phyloP scores from a whole-genome alignment of 805 yeast species.

The Candida awuae region DNA sequence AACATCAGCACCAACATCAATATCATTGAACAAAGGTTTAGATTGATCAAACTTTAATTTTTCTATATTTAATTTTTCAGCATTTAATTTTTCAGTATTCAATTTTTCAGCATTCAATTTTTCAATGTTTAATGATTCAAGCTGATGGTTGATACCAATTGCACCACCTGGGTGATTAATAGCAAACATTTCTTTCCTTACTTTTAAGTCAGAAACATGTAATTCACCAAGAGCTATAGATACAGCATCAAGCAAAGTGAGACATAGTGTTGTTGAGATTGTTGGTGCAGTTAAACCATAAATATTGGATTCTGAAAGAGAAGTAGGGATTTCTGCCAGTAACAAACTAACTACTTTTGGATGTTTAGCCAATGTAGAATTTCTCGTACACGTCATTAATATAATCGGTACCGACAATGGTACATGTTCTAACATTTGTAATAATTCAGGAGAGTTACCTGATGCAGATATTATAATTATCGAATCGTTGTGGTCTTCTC shows the following conservation, averaged over 20 bases:
- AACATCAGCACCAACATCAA: no score
- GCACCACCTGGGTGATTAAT: slow-evolving; percentile 88
- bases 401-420: slow-evolving; percentile 46
- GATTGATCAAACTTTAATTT: no score
- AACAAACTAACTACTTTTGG: slow-evolving; percentile 45
- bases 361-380: slow-evolving; percentile 46
- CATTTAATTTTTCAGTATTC: neutral
- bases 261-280: slow-evolving; percentile 67
- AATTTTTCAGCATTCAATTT: neutral
- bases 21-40: no score
- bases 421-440: slow-evolving; percentile 49
- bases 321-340: slow-evolving; percentile 53
- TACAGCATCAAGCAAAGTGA: slow-evolving; percentile 72
- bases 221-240: slow-evolving; percentile 66
- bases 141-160: slow-evolving; percentile 47
- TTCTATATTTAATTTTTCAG: neutral
- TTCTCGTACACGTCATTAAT: slow-evolving; percentile 53
- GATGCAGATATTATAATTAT: slow-evolving; percentile 66
- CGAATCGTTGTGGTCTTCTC: slow-evolving; percentile 46
- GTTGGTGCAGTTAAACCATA: slow-evolving; percentile 89
- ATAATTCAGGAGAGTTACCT: slow-evolving; percentile 75
- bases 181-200: slow-evolving; percentile 52
- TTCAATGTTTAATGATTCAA: neutral
- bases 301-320: slow-evolving; percentile 49
- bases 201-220: slow-evolving; percentile 46